phyloP scores from a whole-genome alignment of 805 yeast species.

The Spencermartinsiella europaea region DNA sequence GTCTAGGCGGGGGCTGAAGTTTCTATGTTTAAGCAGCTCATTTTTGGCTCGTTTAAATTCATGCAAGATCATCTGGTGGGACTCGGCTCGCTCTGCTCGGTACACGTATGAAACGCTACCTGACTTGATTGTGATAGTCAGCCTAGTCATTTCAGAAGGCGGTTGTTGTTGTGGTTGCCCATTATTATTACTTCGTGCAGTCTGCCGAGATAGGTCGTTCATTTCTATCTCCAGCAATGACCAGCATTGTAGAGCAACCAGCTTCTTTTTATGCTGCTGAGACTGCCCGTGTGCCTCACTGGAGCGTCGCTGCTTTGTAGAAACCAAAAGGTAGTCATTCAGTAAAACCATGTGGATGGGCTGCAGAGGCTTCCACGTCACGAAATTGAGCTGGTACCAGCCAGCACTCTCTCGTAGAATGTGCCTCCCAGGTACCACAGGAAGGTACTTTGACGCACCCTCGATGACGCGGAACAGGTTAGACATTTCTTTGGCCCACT shows the following conservation, averaged over 20 bases:
- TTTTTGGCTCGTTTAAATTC: slow-evolving; percentile 16
- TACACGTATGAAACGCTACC: slow-evolving; percentile 46
- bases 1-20: neutral
- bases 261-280: slow-evolving; percentile 31
- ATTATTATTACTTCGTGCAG: slow-evolving; percentile 22
- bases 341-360: slow-evolving; percentile 71
- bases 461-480: slow-evolving; percentile 76
- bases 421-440: slow-evolving; percentile 75
- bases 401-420: slow-evolving; percentile 71
- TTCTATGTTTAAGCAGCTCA: slow-evolving; percentile 8
- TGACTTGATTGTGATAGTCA: slow-evolving; percentile 40
- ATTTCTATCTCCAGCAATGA: slow-evolving; percentile 59
- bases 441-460: slow-evolving; percentile 79
- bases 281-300: neutral
- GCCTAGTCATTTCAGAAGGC: slow-evolving; percentile 21
- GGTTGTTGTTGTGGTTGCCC: slow-evolving; percentile 7
- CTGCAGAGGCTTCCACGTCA: slow-evolving; percentile 75
- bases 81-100: slow-evolving; percentile 19
- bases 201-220: slow-evolving; percentile 31
- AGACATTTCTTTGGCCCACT: slow-evolving; percentile 74
- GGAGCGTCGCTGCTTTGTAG: slow-evolving; percentile 48
- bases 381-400: slow-evolving; percentile 82
- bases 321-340: slow-evolving; percentile 72
- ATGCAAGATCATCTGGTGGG: slow-evolving; percentile 14
- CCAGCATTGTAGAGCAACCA: slow-evolving; percentile 75